A percentile compares a stretch with the other conserved stretches of the same genome.
Evolutionary conservation across 805 yeast species (phyloP).

Genomic region (Wickerhamiella alocasiicola): DNA sequence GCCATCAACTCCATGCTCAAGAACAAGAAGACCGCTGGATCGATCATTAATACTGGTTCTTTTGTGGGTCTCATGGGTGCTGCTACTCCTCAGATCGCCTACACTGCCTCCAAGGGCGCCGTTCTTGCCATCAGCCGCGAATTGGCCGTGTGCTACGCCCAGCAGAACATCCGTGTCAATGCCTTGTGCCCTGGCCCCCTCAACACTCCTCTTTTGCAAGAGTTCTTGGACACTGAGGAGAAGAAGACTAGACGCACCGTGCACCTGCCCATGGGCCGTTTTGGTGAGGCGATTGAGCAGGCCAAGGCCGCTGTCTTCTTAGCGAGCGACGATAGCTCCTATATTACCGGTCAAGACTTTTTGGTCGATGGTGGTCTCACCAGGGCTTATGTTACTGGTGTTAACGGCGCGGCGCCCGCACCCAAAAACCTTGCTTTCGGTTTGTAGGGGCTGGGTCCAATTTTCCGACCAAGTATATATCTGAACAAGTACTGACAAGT

Average conservation of each 20-base stretch:
- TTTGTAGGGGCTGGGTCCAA: slow-evolving; percentile 15
- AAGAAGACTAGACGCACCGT: slow-evolving; percentile 32
- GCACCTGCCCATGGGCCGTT: slow-evolving; percentile 41
- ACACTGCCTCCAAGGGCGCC: slow-evolving; percentile 31
- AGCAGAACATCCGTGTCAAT: slow-evolving; percentile 41
- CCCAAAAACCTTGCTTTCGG: slow-evolving; percentile 25
- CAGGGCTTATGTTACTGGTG: slow-evolving; percentile 24
- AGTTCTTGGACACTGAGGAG: slow-evolving; percentile 43
- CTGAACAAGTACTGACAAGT: no score
- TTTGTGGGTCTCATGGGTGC: slow-evolving; percentile 30
- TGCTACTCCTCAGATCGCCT: slow-evolving; percentile 31
- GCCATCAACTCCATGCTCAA: slow-evolving; percentile 27
- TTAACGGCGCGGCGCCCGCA: slow-evolving; percentile 18
- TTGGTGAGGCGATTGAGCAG: slow-evolving; percentile 55
- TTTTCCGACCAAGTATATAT: no score
- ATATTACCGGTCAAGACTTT: slow-evolving; percentile 50
- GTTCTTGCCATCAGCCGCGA: slow-evolving; percentile 29
- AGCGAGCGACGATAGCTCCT: slow-evolving; percentile 39
- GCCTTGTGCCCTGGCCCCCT: slow-evolving; percentile 49
- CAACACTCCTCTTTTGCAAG: slow-evolving; percentile 48
- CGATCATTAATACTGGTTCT: slow-evolving; percentile 31
- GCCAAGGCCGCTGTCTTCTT: slow-evolving; percentile 48
- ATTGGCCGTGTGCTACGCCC: slow-evolving; percentile 50
- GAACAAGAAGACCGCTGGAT: slow-evolving; percentile 22
- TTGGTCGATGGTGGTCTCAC: slow-evolving; percentile 44